phyloP scores from a whole-genome alignment of 2,329 filamentous ascomycete species.

The Parastagonospora avenae region DNA sequence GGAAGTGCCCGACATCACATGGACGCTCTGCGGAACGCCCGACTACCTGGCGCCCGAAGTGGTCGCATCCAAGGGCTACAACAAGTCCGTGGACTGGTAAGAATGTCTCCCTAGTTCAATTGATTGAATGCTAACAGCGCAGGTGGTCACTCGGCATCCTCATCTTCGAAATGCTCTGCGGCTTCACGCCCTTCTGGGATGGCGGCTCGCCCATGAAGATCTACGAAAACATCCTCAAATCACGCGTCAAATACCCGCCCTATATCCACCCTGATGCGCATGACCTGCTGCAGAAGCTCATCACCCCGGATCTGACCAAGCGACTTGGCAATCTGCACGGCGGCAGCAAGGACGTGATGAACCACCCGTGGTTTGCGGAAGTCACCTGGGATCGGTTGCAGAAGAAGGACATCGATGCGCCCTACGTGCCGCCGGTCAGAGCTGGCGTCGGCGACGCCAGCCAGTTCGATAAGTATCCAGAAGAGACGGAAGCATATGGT shows the following conservation, averaged over 20 bases:
- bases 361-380: slow-evolving; percentile 94
- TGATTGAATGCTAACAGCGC: slow-evolving; percentile 1
- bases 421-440: slow-evolving; percentile 94
- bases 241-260: slow-evolving; percentile 92
- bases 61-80: slow-evolving; percentile 98
- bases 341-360: slow-evolving; percentile 90
- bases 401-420: slow-evolving; percentile 96
- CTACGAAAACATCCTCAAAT: slow-evolving; percentile 98
- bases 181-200: slow-evolving; percentile 99
- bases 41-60: slow-evolving; percentile 98
- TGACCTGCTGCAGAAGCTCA: slow-evolving; percentile 87
- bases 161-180: slow-evolving; percentile 99
- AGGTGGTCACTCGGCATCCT: slow-evolving; percentile 99
- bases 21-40: slow-evolving; percentile 96
- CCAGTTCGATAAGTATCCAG: slow-evolving; percentile 97
- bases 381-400: slow-evolving; percentile 96
- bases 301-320: slow-evolving; percentile 94
- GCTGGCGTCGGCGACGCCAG: slow-evolving; percentile 93
- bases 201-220: slow-evolving; percentile 98
- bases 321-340: slow-evolving; percentile 91
- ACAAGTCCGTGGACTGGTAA: slow-evolving; percentile 98
- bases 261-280: slow-evolving; percentile 96
- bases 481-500: slow-evolving; percentile 94
- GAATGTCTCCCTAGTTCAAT: slow-evolving; percentile 40
- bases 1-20: slow-evolving; percentile 97